These are phyloP conservation scores for Saccharomyces hybrid DNA, from an alignment of 1,139 yeast species.

Conservation along the genomic window DNA sequence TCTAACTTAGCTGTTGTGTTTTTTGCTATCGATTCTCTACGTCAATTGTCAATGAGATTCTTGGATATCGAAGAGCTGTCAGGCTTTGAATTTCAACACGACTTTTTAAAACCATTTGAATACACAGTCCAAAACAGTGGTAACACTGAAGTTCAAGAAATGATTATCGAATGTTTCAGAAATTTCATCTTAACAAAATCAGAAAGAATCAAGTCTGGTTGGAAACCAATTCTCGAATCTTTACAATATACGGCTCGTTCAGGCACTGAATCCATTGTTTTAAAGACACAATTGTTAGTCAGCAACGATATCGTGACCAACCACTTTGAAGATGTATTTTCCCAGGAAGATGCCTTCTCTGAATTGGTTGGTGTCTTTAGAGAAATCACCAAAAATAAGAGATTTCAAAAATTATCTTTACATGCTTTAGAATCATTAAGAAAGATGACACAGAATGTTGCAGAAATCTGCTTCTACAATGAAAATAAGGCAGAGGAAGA, in stretches of 20 bases:
- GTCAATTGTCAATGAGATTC: slow-evolving; percentile 89
- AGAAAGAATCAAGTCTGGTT: slow-evolving; percentile 76
- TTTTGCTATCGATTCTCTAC: slow-evolving; percentile 87
- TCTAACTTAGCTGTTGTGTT: slow-evolving; percentile 66
- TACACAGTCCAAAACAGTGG: slow-evolving; percentile 64
- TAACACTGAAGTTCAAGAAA: slow-evolving; percentile 71
- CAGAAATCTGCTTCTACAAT: slow-evolving; percentile 37
- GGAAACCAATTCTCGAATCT: slow-evolving; percentile 84
- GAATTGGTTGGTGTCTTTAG: slow-evolving; percentile 72
- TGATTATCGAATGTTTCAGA: slow-evolving; percentile 84
- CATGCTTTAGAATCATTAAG: slow-evolving; percentile 72
- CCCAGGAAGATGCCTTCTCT: slow-evolving; percentile 64
- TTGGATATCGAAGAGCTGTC: slow-evolving; percentile 89
- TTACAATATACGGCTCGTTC: slow-evolving; percentile 39
- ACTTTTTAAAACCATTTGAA: slow-evolving; percentile 86
- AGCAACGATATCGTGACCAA: slow-evolving; percentile 51
- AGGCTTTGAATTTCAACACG: slow-evolving; percentile 92
- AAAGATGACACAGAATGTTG: slow-evolving; percentile 53
- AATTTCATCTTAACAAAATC: slow-evolving; percentile 81
- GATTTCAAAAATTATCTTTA: slow-evolving; percentile 72
- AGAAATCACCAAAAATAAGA: slow-evolving; percentile 75
- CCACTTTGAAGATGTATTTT: slow-evolving; percentile 54
- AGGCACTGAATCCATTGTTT: slow-evolving; percentile 47
- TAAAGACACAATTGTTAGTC: slow-evolving; percentile 56
- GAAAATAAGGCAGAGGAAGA: slow-evolving; percentile 42